Evolutionary conservation across 1,139 yeast genomes (phyloP), one percentile per base, ranked within the genome.

Genomic region (Candida pseudoviswanathii): DNA sequence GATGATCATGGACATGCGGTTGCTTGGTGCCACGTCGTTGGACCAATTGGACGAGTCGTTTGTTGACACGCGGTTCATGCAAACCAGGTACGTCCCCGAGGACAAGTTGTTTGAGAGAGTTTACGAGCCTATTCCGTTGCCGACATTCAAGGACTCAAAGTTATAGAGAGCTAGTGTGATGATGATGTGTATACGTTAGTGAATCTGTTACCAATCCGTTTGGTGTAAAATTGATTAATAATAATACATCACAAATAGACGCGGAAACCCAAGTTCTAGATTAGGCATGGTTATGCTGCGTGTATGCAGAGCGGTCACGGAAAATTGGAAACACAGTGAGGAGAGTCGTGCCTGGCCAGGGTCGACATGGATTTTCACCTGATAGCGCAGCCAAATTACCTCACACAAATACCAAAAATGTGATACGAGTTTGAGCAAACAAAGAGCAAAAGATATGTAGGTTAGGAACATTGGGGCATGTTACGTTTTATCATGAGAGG

Each of bases 1-100:
- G 65, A 67, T 92, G 65, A 83, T 80, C 54, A 88, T 90, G 94
- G 84, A 86, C 66, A 89, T 92, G 97, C 78, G 96, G 56, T 74
- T 91, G 45, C 70, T 92, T 46, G 98, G 97, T 41, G 96, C 81
- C 31, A 83, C 81, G 24, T 75, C 75, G 26, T 70, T 92, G 22
- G 80, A 77, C 43, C 86, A 90, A 41, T 74, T 92, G 54, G 75
- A 81, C 55, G 84, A 84, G 10, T 50, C 55, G 24, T 73, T 59
- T 52, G 61, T 77, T 32, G 79, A 75, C 52, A 59, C 63, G 45
- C 55, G 66, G 42, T 47, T 54, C 11, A 49, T 54, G 34, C 47
- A 46, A 16, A 50, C 47, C 10, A 49, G 61, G 43, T 58, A 51
- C 44, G 62, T 68, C 11, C 70, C 77, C 0, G 73, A 68, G 34